Base-by-base conservation (phyloP, 352 stramenopile species). In the Peronospora destructor region DNA sequence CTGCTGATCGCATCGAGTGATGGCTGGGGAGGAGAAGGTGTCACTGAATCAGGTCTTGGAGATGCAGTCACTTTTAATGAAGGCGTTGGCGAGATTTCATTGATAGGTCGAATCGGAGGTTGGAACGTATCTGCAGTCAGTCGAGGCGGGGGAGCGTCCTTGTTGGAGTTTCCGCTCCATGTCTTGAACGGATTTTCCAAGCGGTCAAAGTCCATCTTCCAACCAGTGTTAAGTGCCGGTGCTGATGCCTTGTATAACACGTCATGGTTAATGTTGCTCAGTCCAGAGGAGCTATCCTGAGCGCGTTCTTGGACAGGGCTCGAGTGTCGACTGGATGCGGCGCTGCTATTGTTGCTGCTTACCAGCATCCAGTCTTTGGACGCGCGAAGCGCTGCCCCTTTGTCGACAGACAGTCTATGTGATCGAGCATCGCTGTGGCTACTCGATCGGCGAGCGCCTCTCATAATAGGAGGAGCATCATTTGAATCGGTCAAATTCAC, bases 161-260 rank as follows among this genome's bases (percentile, higher is more conserved):
- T 81, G 10, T 39, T 35, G 0, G 62, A 66, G 4, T 55, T 57
- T 0, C 60, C 55, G 46, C 74, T 84, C 79, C 79, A 90, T 2
- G 76, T 90, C 61, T 85, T 86, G 53, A 87, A 83, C 23, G 79
- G 69, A 47, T 80, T 82, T 23, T 85, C 74, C 26, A 83, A 37
- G 21, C 72, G 79, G 19, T 90, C 79, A 45, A 85, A 80, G 25
- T 87, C 76, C 49, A 86, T 65, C 49, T 82, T 80, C 78, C 77
- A 86, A 23, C 56, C 41, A 23, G 42, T 59, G 14, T 25, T 36
- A 2, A 25, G 39, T 25, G 53, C 43, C 14, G 38, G 45, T 33
- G 33, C 38, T 38, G 43, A 28, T 12, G 30, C 16, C 23, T 66
- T 67, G 30, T 17, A 10, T 21, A 16, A 35, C 12, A 23, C 23